phyloP scores from a whole-genome alignment of 1,284 basidiomycete genomes.

The Phenoliferia sp. region DNA sequence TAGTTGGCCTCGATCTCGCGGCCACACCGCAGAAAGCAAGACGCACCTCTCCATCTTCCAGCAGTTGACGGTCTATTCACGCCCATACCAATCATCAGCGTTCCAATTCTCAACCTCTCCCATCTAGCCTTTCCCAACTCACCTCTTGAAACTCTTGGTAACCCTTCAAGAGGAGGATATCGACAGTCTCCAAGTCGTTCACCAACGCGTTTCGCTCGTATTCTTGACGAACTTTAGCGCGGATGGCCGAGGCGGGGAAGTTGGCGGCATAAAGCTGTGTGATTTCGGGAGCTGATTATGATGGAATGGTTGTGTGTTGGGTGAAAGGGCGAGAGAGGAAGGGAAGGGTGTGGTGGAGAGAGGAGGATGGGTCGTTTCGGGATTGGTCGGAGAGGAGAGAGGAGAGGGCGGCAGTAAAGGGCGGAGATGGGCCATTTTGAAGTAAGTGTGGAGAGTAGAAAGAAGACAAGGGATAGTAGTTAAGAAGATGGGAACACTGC shows the following conservation, averaged over 20 bases:
- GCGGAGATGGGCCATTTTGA: no score
- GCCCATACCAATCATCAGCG: neutral
- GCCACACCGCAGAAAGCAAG: neutral
- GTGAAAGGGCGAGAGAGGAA: neutral
- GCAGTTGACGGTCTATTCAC: slow-evolving; percentile 26
- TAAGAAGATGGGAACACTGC: neutral
- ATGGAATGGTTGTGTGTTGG: neutral
- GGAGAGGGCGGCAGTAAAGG: no score
- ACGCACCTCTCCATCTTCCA: slow-evolving; percentile 36
- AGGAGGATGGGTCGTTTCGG: neutral
- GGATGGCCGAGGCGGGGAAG: slow-evolving; percentile 72
- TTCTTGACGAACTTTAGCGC: slow-evolving; percentile 75
- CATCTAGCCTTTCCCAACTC: neutral
- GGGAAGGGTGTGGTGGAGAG: neutral
- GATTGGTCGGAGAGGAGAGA: no score
- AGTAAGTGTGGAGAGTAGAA: neutral
- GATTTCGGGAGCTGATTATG: slow-evolving; percentile 79
- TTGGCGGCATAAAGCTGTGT: slow-evolving; percentile 77
- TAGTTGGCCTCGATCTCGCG: neutral
- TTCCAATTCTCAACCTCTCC: neutral
- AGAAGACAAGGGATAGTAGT: neutral
- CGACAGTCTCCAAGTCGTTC: slow-evolving; percentile 75
- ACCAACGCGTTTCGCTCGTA: slow-evolving; percentile 85
- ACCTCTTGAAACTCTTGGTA: slow-evolving; percentile 79
- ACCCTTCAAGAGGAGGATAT: slow-evolving; percentile 81